phyloP scores from a whole-genome alignment of 163 green algal species.

The Prototheca cutis region DNA sequence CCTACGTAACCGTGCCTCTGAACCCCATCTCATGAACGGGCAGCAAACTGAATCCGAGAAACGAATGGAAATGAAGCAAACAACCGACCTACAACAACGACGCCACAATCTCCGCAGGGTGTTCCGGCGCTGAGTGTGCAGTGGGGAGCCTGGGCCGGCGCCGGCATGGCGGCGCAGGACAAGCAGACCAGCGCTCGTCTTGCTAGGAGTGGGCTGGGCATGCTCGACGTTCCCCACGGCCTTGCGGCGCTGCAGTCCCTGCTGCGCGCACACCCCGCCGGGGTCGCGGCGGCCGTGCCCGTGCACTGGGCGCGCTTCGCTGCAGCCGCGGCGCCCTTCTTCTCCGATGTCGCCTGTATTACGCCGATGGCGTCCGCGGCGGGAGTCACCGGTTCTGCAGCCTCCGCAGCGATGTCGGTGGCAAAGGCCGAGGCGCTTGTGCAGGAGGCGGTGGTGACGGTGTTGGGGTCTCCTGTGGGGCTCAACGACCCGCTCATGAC shows the following conservation, averaged over 20 bases:
- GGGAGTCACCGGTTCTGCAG: neutral
- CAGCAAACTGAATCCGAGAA: too few species aligned
- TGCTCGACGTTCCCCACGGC: constrained; percentile 44
- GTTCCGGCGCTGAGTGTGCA: constrained; percentile 40
- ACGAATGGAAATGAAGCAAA: too few species aligned
- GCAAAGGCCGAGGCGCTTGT: neutral
- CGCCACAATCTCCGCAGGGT: too few species aligned
- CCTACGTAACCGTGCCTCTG: too few species aligned
- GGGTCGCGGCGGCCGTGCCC: constrained; percentile 25
- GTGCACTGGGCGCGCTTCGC: constrained; percentile 48
- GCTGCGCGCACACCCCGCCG: constrained; percentile 12
- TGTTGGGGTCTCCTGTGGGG: neutral
- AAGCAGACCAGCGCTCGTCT: constrained; percentile 43
- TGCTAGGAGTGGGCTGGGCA: constrained; percentile 64
- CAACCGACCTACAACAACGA: too few species aligned
- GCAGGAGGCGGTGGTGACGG: neutral
- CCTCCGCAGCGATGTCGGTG: neutral
- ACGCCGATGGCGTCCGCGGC: constrained; percentile 10
- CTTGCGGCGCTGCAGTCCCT: constrained; percentile 44
- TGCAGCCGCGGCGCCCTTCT: constrained; percentile 2
- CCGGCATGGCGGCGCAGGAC: constrained; percentile 66
- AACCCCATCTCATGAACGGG: too few species aligned
- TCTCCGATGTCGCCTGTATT: constrained; percentile 13
- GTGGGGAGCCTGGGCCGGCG: constrained; percentile 74
- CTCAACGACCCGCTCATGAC: constrained; percentile 52